These are phyloP conservation scores for Paramecium tetraurelia DNA, from an alignment of 73 alveolate genomes.

Conservation along the genomic window DNA sequence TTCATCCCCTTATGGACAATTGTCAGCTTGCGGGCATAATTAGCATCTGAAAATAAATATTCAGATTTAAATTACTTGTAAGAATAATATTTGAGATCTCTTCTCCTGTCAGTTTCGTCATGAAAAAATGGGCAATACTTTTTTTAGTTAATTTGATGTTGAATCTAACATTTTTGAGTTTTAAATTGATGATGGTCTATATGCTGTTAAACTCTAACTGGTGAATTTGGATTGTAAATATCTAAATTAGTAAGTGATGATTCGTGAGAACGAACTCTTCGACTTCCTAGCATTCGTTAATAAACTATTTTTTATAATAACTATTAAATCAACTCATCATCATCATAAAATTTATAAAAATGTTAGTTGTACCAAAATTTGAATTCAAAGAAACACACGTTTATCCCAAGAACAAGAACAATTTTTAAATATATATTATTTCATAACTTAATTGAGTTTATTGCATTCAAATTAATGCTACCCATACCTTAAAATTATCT, in stretches of 20 bases:
- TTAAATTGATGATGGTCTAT: constrained; percentile 33
- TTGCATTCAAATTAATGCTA: constrained; percentile 53
- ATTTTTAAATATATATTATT: not conserved
- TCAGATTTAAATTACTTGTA: not conserved
- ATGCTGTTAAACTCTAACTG: not conserved
- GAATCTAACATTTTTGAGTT: constrained; percentile 40
- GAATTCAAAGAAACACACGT: not conserved
- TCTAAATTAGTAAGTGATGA: not conserved
- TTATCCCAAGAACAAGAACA: not conserved
- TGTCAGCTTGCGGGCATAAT: constrained; percentile 64
- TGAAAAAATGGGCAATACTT: constrained; percentile 76
- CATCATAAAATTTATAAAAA: not conserved
- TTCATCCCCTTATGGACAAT: constrained; percentile 36
- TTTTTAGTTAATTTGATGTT: constrained; percentile 44
- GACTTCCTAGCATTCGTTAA: not conserved
- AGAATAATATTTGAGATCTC: constrained; percentile 64
- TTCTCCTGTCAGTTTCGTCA: constrained; percentile 72
- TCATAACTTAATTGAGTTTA: constrained; percentile 69
- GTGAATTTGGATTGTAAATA: not conserved
- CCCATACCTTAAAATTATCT: constrained; percentile 78
- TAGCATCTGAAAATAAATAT: constrained; percentile 3
- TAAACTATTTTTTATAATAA: not conserved
- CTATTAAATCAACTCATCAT: not conserved
- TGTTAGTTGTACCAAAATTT: not conserved
- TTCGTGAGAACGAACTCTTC: not conserved